Conservation (phyloP, 1,139 yeast genomes). For the Yamadazyma siamensis region DNA sequence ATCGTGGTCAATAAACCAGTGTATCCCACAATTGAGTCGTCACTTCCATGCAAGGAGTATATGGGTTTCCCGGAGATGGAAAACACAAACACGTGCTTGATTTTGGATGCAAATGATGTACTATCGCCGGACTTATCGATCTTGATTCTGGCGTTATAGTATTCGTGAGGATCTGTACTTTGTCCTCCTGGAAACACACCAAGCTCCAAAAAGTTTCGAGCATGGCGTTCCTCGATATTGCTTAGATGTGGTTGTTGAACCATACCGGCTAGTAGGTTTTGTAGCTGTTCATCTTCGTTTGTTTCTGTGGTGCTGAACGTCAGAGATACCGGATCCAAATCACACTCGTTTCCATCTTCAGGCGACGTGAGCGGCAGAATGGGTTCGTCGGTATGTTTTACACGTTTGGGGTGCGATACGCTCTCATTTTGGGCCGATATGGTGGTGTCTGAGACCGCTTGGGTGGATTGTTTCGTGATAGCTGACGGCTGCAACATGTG, state of each 20-base stretch:
- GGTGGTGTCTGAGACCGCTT: slow-evolving; percentile 8
- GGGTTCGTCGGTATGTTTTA: no score
- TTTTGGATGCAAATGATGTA: slow-evolving; percentile 41
- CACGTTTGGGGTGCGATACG: no score
- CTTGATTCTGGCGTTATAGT: slow-evolving; percentile 15
- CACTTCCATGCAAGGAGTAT: slow-evolving; percentile 75
- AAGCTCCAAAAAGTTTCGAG: neutral
- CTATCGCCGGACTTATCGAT: slow-evolving; percentile 15
- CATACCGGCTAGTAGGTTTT: slow-evolving; percentile 23
- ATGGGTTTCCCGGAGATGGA: slow-evolving; percentile 94
- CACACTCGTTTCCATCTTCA: neutral
- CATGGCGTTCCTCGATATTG: neutral
- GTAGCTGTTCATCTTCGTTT: slow-evolving; percentile 29
- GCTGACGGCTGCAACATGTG: slow-evolving; percentile 6
- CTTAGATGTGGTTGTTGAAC: slow-evolving; percentile 13
- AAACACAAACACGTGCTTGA: slow-evolving; percentile 76
- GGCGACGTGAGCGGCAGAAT: no score
- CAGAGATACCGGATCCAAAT: slow-evolving; percentile 4
- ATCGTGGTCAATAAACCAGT: slow-evolving; percentile 73
- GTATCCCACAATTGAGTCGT: slow-evolving; percentile 66
- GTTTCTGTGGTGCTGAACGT: slow-evolving; percentile 7
- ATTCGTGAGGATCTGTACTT: slow-evolving; percentile 8
- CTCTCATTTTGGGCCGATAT: no score
- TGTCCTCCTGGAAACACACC: slow-evolving; percentile 2
- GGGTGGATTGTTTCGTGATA: neutral